A percentile compares a stretch with the other conserved stretches of the same genome.
Conservation (phyloP, 257 asterid species). For the Fraxinus excelsior region DNA sequence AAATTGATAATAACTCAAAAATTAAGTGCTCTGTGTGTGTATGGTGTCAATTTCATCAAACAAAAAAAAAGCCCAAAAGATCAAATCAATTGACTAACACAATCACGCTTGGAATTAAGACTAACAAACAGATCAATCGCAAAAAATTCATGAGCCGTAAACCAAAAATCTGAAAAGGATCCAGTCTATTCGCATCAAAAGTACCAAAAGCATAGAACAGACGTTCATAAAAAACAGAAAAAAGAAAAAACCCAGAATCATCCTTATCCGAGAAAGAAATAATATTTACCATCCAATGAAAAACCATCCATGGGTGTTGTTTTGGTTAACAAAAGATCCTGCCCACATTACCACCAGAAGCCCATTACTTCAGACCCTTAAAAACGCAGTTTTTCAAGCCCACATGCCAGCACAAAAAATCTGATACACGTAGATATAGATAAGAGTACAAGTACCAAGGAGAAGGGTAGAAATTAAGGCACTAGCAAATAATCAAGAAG, state of each 20-base stretch:
- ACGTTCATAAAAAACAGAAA: constrained; percentile 15
- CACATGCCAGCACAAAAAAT: constrained; percentile 22
- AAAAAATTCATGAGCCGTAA: not conserved
- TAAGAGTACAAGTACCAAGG: constrained; percentile 38
- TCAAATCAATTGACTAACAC: not conserved
- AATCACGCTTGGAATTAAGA: not conserved
- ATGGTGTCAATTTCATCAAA: not conserved
- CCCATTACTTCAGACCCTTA: constrained; percentile 31
- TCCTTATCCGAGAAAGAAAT: not conserved
- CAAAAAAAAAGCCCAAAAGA: not conserved
- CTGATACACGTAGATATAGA: constrained; percentile 12
- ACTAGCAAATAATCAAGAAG: constrained; percentile 50
- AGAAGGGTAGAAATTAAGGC: constrained; percentile 23
- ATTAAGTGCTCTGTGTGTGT: not conserved
- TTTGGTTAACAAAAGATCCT: constrained; percentile 14
- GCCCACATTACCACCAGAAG: constrained; percentile 40
- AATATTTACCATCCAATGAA: constrained; percentile 37
- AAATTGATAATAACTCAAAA: not conserved
- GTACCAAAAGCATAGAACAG: not conserved
- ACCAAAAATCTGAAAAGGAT: not conserved
- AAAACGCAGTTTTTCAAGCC: constrained; percentile 24
- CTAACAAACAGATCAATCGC: constrained; percentile 2
- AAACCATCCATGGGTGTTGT: constrained; percentile 33
- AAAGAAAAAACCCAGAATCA: not conserved
- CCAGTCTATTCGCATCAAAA: constrained; percentile 1